Base-by-base conservation (phyloP, 2,329 filamentous ascomycete genomes). In the Pseudogymnoascus sp. region DNA sequence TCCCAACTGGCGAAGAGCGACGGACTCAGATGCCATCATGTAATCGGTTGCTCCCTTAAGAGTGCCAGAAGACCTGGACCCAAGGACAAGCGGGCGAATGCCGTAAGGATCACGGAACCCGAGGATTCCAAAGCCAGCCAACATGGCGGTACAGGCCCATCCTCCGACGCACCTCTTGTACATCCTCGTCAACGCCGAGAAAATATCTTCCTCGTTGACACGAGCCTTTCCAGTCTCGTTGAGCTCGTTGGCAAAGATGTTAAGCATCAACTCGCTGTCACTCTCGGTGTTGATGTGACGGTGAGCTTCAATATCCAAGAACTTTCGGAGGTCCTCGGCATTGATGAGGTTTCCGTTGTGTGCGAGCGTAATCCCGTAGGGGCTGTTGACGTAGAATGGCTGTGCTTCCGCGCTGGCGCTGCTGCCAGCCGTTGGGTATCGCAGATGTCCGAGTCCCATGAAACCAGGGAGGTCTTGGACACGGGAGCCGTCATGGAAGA, bases 281-380 rank as follows among this genome's bases (percentile, higher is more conserved):
- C 88, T 92, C 71, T 96, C 91, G 28, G 91, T 93, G 77, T 96
- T 96, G 79, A 75, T 70, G 63, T 75, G 72, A 64, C 72, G 66
- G 62, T 74, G 72, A 23, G 72, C 68, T 25, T 76, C 73, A 42
- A 70, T 66, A 43, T 77, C 76, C 11, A 77, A 68, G 69, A 84
- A 87, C 65, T 79, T 74, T 71, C 83, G 85, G 43, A 92, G 77
- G 62, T 88, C 84, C 1, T 82, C 82, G 0, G 88, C 86, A 72
- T 91, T 91, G 79, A 96, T 90, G 56, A 96, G 80, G 76, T 96
- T 96, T 65, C 93, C 92, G 72, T 96, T 96, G 77, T 95, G 88
- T 21, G 88, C 84, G 73, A 95, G 84, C 71, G 84, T 89, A 69
- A 96, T 88, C 59, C 91, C 91, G 72, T 91, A 95, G 1, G 90